Base-by-base conservation (phyloP, 371 early-diverging fungal species). In the Chytridiales sp. region DNA sequence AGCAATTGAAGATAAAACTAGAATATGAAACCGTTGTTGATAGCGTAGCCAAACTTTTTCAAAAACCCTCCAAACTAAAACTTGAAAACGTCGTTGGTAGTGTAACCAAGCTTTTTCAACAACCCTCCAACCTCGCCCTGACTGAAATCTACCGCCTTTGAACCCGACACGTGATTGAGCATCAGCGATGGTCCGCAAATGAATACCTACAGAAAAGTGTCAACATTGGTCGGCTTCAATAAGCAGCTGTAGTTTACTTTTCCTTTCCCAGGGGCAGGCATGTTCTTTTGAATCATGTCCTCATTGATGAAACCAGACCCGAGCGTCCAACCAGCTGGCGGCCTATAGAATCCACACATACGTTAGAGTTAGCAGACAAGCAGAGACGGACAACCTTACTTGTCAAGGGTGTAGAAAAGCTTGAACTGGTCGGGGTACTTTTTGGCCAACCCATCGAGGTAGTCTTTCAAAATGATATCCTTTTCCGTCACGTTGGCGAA, bases 111-210 rank as follows among this genome's bases (percentile, higher is more conserved):
- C 49, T 76, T 71, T 59, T 71, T 72, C 30, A 82, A 57, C 6
- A 72, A 47, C 8, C 83, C 83, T 47, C 60, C 60, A 59, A 74
- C 27, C 53, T 66, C 68, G 26, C 83, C 83, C 56, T 82, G 83
- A 9, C 56, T 54, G 50, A 55, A 69, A 59, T 78, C 74, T 17
- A 43, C 42, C 2, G 68, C 67, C 67, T 82, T 82, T 6, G 60
- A 31, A 1, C 83, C 83, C 29, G 69, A 69, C 8, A 79, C 49
- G 11, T 60, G 41, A 0, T 19, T 60, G 13, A 75, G 3, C 96
- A 96, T 95, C 1, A 92, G 94, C 48, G 88, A 88, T 56, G 96
- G 96, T 43, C 98, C 98, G 66, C 98, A 96, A n/a, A 96, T 70
- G 49, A 95, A 79, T 51, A n/a, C n/a, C n/a, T n/a, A n/a, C n/a